Conservation (phyloP, 352 stramenopile genomes). For the Elongisporangium undulatum region DNA sequence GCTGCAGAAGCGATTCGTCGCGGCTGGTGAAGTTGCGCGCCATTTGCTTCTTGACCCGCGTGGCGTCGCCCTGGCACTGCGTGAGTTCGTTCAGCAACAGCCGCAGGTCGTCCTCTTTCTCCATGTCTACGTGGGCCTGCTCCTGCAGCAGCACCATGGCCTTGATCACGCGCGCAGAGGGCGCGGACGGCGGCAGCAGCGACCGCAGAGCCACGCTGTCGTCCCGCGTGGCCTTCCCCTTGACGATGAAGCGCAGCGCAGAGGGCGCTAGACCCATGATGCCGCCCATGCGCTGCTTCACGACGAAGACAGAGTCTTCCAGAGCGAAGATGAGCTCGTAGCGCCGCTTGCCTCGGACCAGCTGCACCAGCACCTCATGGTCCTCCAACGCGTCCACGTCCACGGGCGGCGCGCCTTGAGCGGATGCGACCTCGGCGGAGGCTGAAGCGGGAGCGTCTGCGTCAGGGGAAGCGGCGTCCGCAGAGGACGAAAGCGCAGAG, state of each 20-base stretch:
- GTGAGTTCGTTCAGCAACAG: constrained; percentile 61
- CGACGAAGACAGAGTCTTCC: constrained; percentile 20
- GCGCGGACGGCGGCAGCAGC: constrained; percentile 3
- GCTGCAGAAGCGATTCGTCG: constrained; percentile 45
- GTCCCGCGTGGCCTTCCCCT: constrained; percentile 51
- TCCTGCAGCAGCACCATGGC: constrained; percentile 65
- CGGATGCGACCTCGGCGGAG: neutral
- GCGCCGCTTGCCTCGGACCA: constrained; percentile 47
- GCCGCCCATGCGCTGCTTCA: constrained; percentile 45
- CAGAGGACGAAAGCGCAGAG: neutral
- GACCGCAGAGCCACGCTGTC: constrained; percentile 9
- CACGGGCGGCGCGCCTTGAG: constrained; percentile 6
- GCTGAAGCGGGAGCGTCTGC: neutral
- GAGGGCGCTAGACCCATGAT: constrained; percentile 35
- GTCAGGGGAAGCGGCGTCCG: neutral
- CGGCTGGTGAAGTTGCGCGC: constrained; percentile 39
- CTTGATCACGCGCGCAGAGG: constrained; percentile 35
- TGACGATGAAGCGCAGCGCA: constrained; percentile 52
- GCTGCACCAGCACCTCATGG: constrained; percentile 43
- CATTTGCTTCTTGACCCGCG: constrained; percentile 38
- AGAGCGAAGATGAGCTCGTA: constrained; percentile 45
- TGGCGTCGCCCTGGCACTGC: constrained; percentile 20
- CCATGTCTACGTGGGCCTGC: constrained; percentile 51
- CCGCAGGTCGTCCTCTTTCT: constrained; percentile 63
- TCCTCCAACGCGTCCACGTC: constrained; percentile 37